These are phyloP conservation scores for Eutrema japonicum DNA, from an alignment of 345 rosid species.

Conservation along the genomic window DNA sequence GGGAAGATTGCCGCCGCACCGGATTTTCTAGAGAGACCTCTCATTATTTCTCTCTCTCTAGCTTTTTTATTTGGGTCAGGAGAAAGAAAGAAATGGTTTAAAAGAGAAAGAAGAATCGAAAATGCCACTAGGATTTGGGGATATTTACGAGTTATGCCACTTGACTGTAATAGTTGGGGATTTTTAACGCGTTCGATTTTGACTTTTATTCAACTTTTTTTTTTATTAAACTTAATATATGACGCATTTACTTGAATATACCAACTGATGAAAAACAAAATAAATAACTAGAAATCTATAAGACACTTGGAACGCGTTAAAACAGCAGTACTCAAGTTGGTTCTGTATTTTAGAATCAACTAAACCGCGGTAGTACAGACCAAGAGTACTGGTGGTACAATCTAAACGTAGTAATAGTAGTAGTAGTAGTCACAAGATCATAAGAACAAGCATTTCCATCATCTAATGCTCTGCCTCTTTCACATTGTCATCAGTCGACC, in stretches of 20 bases:
- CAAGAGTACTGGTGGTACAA: constrained; percentile 33
- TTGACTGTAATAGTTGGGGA: background rate
- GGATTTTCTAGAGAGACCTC: constrained; percentile 29
- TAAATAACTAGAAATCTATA: too few relatives aligned
- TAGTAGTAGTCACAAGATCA: constrained; percentile 24
- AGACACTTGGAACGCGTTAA: too few relatives aligned
- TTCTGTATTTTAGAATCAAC: constrained; percentile 22
- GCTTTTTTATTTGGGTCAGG: background rate
- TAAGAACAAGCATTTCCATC: background rate
- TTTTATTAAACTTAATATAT: too few relatives aligned
- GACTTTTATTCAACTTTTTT: too few relatives aligned
- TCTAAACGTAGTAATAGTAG: constrained; percentile 15
- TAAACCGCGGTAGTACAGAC: constrained; percentile 24
- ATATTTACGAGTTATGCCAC: constrained; percentile 46
- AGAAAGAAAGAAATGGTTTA: constrained; percentile 41
- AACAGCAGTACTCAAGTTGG: constrained; percentile 16
- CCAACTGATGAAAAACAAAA: too few relatives aligned
- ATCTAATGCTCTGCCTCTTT: constrained; percentile 47
- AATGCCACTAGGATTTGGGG: constrained; percentile 38
- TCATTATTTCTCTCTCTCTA: constrained; percentile 27
- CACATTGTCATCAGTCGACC: constrained; percentile 26
- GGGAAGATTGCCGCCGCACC: constrained; percentile 25
- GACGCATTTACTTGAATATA: too few relatives aligned
- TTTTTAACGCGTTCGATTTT: too few relatives aligned
- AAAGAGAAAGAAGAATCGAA: constrained; percentile 22